Evolutionary conservation across 192 early-diverging fungal species (phyloP).

Genomic region (Coemansia sp.): DNA sequence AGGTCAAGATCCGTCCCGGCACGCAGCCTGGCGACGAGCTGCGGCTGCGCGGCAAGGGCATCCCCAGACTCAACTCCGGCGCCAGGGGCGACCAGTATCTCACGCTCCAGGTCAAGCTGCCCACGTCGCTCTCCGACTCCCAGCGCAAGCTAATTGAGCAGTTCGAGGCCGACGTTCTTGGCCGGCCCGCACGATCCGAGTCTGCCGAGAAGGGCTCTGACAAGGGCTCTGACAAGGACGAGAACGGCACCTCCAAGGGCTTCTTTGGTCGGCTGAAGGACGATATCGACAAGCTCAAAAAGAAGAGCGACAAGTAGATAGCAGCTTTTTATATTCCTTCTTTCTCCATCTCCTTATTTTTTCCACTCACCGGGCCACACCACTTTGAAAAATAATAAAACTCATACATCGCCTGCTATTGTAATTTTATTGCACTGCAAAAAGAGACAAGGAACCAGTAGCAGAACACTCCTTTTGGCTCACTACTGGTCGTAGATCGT

Average conservation of each 20-base stretch:
- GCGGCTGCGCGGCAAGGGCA: slow-evolving; percentile 76
- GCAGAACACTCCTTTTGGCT: background rate
- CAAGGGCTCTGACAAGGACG: slow-evolving; percentile 9
- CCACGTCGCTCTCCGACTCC: slow-evolving; percentile 54
- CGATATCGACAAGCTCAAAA: slow-evolving; percentile 60
- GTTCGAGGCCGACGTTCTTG: slow-evolving; percentile 53
- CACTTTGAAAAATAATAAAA: too few relatives aligned
- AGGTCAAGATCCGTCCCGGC: slow-evolving; percentile 81
- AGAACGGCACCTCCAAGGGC: slow-evolving; percentile 13
- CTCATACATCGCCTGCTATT: too few relatives aligned
- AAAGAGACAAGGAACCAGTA: too few relatives aligned
- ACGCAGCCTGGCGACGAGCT: slow-evolving; percentile 89
- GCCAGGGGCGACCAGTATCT: slow-evolving; percentile 90
- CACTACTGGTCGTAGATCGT: slow-evolving; percentile 31
- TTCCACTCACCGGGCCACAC: background rate
- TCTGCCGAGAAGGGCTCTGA: background rate
- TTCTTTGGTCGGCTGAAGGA: slow-evolving; percentile 62
- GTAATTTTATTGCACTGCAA: too few relatives aligned
- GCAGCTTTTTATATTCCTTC: background rate
- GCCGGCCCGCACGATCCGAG: slow-evolving; percentile 13
- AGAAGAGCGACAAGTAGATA: slow-evolving; percentile 35
- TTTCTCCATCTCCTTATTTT: background rate
- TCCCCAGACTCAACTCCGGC: slow-evolving; percentile 58
- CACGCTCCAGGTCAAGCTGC: slow-evolving; percentile 79
- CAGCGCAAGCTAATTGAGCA: slow-evolving; percentile 66